Conservation (phyloP, 1,139 yeast genomes). For the Suhomyces choctaworum region DNA sequence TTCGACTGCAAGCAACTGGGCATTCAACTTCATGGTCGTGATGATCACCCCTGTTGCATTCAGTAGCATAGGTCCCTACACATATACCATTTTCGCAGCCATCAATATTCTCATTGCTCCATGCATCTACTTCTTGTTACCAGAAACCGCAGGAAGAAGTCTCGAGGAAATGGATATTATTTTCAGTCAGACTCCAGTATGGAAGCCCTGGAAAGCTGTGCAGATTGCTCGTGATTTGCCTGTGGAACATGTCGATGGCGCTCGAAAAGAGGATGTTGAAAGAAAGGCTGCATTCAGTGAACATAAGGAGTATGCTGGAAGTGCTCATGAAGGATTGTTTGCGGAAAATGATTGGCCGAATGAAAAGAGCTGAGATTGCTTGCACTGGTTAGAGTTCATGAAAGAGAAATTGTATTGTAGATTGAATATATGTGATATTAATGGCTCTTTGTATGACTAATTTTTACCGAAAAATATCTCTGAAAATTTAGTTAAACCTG, state of each 20-base stretch:
- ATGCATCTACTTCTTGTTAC: conserved; percentile 52
- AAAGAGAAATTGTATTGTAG: too few relatives aligned
- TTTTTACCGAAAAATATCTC: too few relatives aligned
- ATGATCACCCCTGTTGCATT: conserved; percentile 41
- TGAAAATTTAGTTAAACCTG: too few relatives aligned
- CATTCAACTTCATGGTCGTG: conserved; percentile 35
- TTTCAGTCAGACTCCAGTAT: conserved; percentile 42
- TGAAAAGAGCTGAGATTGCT: too few relatives aligned
- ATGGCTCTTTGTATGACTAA: too few relatives aligned
- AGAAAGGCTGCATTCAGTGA: conserved; percentile 3
- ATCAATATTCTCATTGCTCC: conserved; percentile 55
- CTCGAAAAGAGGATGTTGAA: conserved; percentile 14
- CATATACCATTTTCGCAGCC: conserved; percentile 37
- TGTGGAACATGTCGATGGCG: conserved; percentile 24
- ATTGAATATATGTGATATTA: too few relatives aligned
- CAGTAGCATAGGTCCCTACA: conserved; percentile 32
- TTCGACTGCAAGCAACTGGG: conserved; percentile 41
- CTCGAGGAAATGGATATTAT: conserved; percentile 64
- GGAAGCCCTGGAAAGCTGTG: conserved; percentile 41
- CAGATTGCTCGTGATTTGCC: conserved; percentile 38
- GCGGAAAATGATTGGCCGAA: too few relatives aligned
- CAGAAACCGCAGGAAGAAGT: conserved; percentile 61
- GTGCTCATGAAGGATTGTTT: neutral
- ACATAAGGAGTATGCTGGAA: conserved; percentile 9
- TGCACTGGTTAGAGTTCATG: too few relatives aligned